Conservation (phyloP, 352 stramenopile species). For the Phytophthora pini region DNA sequence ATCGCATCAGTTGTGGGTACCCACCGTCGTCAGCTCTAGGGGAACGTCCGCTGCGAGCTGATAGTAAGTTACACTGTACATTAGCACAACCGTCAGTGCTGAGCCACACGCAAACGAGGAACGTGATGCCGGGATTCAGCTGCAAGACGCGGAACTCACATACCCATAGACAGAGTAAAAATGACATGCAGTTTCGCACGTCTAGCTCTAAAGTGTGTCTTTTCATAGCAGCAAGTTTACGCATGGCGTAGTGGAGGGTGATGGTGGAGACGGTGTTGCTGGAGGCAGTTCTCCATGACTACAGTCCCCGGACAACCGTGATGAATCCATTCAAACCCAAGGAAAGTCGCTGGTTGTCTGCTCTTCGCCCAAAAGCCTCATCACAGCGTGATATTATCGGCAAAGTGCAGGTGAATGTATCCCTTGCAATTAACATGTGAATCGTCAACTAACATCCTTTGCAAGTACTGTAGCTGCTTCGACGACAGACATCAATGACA, state of each 20-base stretch:
- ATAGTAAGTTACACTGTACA: constrained; percentile 39
- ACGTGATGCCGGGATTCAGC: constrained; percentile 7
- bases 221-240: constrained; percentile 15
- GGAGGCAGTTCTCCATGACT: constrained; percentile 40
- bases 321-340: constrained; percentile 40
- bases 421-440: not conserved
- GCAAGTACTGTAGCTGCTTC: constrained; percentile 19
- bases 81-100: constrained; percentile 15
- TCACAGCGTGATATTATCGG: constrained; percentile 11
- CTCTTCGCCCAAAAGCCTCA: constrained; percentile 20
- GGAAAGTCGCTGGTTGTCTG: constrained; percentile 26
- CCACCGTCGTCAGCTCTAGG: constrained; percentile 24
- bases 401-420: constrained; percentile 27
- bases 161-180: constrained; percentile 34
- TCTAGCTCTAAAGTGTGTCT: constrained; percentile 14
- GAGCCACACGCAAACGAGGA: not conserved
- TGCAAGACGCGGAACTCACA: constrained; percentile 1
- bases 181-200: constrained; percentile 37
- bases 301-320: constrained; percentile 16
- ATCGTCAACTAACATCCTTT: constrained; percentile 2
- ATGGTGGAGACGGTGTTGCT: constrained; percentile 38
- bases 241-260: constrained; percentile 4
- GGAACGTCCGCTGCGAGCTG: not conserved
- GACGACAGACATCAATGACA: constrained; percentile 1
- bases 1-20: constrained; percentile 26